Evolutionary conservation across 2,329 filamentous ascomycete genomes (phyloP).

Genomic region (Nothomitra cinnamomea): DNA sequence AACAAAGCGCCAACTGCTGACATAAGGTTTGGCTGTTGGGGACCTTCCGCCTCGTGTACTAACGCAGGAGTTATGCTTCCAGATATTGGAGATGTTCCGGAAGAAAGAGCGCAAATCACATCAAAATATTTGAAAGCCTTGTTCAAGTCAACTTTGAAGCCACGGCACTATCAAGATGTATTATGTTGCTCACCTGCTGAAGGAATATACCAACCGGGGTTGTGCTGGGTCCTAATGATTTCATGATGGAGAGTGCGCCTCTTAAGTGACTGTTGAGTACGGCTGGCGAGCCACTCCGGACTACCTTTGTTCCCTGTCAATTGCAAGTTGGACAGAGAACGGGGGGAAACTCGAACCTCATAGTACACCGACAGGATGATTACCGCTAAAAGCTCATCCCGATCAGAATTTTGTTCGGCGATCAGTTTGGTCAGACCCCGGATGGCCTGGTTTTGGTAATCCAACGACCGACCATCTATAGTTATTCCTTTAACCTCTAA

Average conservation of each 20-base stretch:
- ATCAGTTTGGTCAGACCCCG: slow-evolving; percentile 40
- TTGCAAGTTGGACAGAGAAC: slow-evolving; percentile 2
- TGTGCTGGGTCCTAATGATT: slow-evolving; percentile 26
- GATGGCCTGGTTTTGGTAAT: slow-evolving; percentile 43
- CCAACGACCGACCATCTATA: slow-evolving; percentile 34
- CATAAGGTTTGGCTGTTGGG: not conserved
- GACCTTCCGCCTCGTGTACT: too few relatives aligned
- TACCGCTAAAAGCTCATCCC: slow-evolving; percentile 41
- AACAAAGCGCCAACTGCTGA: slow-evolving; percentile 41
- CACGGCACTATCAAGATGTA: not conserved
- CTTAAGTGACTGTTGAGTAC: slow-evolving; percentile 44
- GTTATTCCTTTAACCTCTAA: slow-evolving; percentile 30
- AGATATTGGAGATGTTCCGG: slow-evolving; percentile 40
- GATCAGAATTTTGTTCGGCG: slow-evolving; percentile 25
- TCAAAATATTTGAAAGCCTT: slow-evolving; percentile 50
- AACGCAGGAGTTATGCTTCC: slow-evolving; percentile 28
- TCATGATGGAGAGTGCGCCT: slow-evolving; percentile 45
- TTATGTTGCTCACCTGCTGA: slow-evolving; percentile 31
- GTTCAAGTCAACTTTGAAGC: not conserved
- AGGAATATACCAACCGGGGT: slow-evolving; percentile 40
- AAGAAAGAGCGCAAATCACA: slow-evolving; percentile 44
- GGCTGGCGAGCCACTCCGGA: slow-evolving; percentile 40
- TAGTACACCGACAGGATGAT: slow-evolving; percentile 47
- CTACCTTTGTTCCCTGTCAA: slow-evolving; percentile 28
- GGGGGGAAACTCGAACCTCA: slow-evolving; percentile 30